phyloP scores from a whole-genome alignment of 306 rosid species.

The Canavalia gladiata region DNA sequence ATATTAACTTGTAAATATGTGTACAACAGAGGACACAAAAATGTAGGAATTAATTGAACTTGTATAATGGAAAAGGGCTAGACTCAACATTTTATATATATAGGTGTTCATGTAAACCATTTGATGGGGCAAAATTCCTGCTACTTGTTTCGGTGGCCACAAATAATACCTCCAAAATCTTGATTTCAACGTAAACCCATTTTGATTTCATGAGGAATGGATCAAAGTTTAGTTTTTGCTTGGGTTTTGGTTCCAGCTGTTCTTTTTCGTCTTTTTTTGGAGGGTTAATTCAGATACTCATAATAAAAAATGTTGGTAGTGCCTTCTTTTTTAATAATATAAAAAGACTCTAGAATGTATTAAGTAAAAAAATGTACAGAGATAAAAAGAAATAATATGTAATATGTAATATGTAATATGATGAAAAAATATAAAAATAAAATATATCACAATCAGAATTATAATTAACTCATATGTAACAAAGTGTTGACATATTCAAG shows the following conservation, averaged over 20 bases:
- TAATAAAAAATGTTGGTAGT: neutral
- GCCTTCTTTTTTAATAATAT: no score
- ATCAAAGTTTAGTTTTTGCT: neutral
- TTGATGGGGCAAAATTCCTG: neutral
- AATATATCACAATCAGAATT: no score
- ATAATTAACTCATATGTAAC: neutral
- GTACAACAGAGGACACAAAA: neutral
- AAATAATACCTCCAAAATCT: neutral
- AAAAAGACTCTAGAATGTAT: no score
- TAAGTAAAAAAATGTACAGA: no score
- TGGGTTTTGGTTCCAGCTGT: neutral
- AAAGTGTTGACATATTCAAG: neutral
- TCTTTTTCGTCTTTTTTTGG: no score
- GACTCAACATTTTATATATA: neutral
- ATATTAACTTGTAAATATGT: neutral
- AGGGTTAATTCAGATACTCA: neutral
- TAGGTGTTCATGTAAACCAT: neutral
- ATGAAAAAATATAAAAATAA: no score
- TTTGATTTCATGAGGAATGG: neutral
- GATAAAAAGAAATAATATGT: no score
- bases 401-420: no score
- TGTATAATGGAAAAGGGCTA: neutral
- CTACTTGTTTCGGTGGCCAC: neutral
- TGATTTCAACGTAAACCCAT: neutral
- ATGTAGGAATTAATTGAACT: neutral